phyloP scores from a whole-genome alignment of 2,329 filamentous ascomycete species.

The Hymenotorrendiella dingleyae region DNA sequence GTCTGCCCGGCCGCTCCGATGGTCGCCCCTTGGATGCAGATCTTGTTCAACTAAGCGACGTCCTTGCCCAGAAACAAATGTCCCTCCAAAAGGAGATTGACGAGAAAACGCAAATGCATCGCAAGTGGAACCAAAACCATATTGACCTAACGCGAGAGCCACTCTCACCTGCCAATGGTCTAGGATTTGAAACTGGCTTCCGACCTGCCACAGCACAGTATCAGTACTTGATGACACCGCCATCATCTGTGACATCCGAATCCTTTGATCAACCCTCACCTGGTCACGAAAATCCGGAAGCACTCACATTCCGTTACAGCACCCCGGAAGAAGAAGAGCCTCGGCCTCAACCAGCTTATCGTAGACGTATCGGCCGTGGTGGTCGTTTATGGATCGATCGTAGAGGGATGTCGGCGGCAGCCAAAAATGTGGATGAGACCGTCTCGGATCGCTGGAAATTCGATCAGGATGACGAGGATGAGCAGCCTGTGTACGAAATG shows the following conservation, averaged over 20 bases:
- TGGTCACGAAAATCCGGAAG: slow-evolving; percentile 22
- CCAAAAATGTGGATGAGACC: slow-evolving; percentile 37
- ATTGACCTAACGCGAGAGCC: slow-evolving; percentile 83
- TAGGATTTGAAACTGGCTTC: slow-evolving; percentile 56
- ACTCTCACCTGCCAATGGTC: slow-evolving; percentile 69
- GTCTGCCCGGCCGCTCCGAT: slow-evolving; percentile 64
- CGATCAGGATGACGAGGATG: slow-evolving; percentile 77
- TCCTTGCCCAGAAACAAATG: slow-evolving; percentile 74
- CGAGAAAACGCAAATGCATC: slow-evolving; percentile 79
- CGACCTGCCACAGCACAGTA: slow-evolving; percentile 63
- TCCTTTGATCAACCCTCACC: slow-evolving; percentile 31
- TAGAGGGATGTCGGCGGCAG: slow-evolving; percentile 54
- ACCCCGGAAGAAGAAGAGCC: slow-evolving; percentile 28
- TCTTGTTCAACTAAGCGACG: slow-evolving; percentile 68
- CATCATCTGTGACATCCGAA: slow-evolving; percentile 38
- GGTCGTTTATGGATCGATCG: slow-evolving; percentile 87
- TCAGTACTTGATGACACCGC: slow-evolving; percentile 63
- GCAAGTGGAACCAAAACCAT: slow-evolving; percentile 85
- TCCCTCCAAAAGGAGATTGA: slow-evolving; percentile 78
- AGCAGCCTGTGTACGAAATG: slow-evolving; percentile 66
- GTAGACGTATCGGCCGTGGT: slow-evolving; percentile 76
- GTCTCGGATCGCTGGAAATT: slow-evolving; percentile 74
- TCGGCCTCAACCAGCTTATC: slow-evolving; percentile 55
- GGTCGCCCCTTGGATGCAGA: slow-evolving; percentile 71
- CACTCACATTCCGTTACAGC: slow-evolving; percentile 19